These are phyloP conservation scores for Adansonia gregorii DNA, from an alignment of 441 rosid species.

Conservation along the genomic window DNA sequence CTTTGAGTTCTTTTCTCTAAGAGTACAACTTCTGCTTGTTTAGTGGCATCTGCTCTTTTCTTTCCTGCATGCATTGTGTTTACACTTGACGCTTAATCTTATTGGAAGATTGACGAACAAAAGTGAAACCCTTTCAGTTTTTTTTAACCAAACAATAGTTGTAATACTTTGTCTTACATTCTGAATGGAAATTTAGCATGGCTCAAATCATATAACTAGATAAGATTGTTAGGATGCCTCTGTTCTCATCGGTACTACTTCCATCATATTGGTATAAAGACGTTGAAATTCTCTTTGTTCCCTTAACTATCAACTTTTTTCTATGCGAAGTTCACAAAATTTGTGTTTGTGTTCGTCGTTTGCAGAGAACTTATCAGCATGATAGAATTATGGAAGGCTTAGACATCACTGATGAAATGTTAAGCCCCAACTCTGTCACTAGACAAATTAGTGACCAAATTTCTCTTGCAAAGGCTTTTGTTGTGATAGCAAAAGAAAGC, in stretches of 20 bases:
- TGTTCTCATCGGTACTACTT: neutral
- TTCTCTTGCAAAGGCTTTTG: constrained; percentile 89
- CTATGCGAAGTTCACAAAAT: constrained; percentile 5
- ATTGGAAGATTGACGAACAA: neutral
- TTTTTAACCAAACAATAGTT: neutral
- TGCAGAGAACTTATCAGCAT: constrained; percentile 59
- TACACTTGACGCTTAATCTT: neutral
- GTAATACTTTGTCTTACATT: neutral
- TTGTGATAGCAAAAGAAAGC: constrained; percentile 97
- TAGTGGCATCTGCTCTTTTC: too few relatives aligned
- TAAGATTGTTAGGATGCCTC: neutral
- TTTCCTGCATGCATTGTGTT: too few relatives aligned
- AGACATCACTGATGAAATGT: constrained; percentile 85
- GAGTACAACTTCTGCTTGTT: too few relatives aligned
- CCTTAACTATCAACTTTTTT: neutral
- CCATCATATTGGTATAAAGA: neutral
- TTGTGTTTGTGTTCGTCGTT: constrained; percentile 11
- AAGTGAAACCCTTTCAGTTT: neutral
- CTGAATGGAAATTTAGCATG: neutral
- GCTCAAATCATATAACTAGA: constrained; percentile 5
- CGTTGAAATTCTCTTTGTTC: neutral
- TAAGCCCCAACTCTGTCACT: constrained; percentile 73
- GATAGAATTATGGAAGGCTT: constrained; percentile 66
- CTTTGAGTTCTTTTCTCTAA: too few relatives aligned
- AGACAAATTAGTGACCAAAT: constrained; percentile 93